These are phyloP conservation scores for Eucalyptus cloeziana DNA, from an alignment of 345 rosid species.

Conservation along the genomic window DNA sequence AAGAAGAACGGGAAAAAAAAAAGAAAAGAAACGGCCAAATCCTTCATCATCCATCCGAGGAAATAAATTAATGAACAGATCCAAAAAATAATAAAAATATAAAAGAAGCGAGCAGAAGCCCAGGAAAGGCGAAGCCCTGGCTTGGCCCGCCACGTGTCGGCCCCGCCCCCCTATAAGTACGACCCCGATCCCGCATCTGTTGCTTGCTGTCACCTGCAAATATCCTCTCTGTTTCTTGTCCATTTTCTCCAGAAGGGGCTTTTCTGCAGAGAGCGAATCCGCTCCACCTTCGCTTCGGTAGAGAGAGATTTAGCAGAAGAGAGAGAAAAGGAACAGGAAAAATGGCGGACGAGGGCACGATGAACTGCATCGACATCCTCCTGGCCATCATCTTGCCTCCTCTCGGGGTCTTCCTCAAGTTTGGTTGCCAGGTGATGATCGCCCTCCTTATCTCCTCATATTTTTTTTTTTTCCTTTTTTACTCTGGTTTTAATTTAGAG, in stretches of 20 bases:
- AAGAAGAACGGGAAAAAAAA: not conserved
- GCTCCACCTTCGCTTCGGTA: not conserved
- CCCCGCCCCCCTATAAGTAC: not conserved
- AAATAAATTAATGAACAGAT: not conserved
- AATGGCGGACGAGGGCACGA: constrained; percentile 31
- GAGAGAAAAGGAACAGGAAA: not conserved
- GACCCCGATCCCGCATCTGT: not conserved
- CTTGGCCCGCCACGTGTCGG: not conserved
- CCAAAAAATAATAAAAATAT: not conserved
- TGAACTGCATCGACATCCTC: constrained; percentile 63
- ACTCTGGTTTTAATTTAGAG: too few relatives aligned
- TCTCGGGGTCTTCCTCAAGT: constrained; percentile 88
- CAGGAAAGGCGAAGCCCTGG: not conserved
- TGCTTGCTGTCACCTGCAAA: not conserved
- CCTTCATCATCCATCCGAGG: not conserved
- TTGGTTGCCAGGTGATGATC: constrained; percentile 40
- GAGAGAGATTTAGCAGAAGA: not conserved
- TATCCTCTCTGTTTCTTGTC: not conserved
- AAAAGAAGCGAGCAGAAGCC: not conserved
- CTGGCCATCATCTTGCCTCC: constrained; percentile 85
- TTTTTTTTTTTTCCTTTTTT: too few relatives aligned
- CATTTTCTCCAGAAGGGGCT: not conserved
- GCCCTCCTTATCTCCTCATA: too few relatives aligned
- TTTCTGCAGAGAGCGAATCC: not conserved
- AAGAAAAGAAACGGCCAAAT: not conserved